Conservation (phyloP, 306 rosid species). For the Inga laurina region DNA sequence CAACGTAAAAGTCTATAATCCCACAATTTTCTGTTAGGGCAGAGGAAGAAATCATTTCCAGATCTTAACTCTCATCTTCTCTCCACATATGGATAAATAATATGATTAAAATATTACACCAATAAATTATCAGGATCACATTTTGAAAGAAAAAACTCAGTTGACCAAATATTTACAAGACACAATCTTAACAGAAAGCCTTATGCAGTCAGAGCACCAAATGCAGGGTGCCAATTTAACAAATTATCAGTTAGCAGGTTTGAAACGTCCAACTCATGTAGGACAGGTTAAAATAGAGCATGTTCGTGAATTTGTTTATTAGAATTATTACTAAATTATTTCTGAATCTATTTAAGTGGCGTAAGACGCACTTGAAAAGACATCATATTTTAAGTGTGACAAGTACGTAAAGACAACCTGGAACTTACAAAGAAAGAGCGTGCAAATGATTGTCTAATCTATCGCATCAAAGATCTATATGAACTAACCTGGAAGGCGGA, state of each 20-base stretch:
- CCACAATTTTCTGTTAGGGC: not conserved
- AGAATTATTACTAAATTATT: not conserved
- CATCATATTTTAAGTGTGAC: not conserved
- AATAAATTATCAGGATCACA: not conserved
- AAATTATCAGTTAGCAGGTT: not conserved
- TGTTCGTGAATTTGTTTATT: not conserved
- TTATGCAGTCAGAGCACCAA: not conserved
- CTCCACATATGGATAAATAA: not conserved
- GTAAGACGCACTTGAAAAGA: not conserved
- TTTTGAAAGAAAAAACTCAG: not conserved
- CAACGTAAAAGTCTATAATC: not conserved
- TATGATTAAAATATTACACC: not conserved
- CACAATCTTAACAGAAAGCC: not conserved
- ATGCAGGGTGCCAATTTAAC: not conserved
- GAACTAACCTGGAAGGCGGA: slow-evolving; percentile 65
- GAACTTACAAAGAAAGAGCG: slow-evolving; percentile 5
- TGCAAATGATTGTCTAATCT: slow-evolving; percentile 11
- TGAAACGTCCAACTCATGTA: not conserved
- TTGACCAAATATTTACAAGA: not conserved
- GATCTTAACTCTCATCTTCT: not conserved
- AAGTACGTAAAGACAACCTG: not conserved
- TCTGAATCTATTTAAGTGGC: not conserved
- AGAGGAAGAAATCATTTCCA: not conserved
- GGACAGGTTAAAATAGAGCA: not conserved
- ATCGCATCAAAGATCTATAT: slow-evolving; percentile 19